A percentile compares a stretch with the other conserved stretches of the same genome.
Conservation (phyloP, 2,329 filamentous ascomycete genomes). For the Lithohypha guttulata region DNA sequence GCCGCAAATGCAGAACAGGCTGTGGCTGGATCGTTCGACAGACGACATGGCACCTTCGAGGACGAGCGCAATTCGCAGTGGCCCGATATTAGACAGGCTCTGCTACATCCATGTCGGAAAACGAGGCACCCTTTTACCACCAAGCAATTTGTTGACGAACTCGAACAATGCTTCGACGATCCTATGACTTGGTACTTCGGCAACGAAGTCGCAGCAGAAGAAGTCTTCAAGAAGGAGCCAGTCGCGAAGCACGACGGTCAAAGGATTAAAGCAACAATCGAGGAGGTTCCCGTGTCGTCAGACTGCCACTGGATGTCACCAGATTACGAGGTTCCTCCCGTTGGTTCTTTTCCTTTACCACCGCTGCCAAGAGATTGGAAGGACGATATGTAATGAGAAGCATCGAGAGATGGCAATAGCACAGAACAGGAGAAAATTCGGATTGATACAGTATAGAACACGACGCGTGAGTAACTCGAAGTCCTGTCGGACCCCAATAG, state of each 20-base stretch:
- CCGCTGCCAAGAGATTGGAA: neutral
- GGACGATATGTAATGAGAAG: neutral
- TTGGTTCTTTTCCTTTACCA: conserved; percentile 1
- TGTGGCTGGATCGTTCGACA: neutral
- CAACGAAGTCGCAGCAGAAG: conserved; percentile 11
- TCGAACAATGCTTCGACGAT: neutral
- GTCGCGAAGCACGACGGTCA: conserved; percentile 6
- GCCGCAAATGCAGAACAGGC: neutral
- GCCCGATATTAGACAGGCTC: neutral
- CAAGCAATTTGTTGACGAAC: neutral
- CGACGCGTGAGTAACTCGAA: too few species aligned
- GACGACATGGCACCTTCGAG: neutral
- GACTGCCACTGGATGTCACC: conserved; percentile 1
- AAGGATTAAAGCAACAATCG: neutral
- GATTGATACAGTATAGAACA: too few species aligned
- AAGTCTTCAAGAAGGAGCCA: conserved; percentile 11
- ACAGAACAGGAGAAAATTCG: too few species aligned
- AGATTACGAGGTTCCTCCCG: conserved; percentile 1
- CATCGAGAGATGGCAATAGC: too few species aligned
- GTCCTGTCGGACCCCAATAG: too few species aligned
- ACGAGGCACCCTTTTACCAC: neutral
- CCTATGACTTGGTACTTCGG: conserved; percentile 12
- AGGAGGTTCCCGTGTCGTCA: neutral
- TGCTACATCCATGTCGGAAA: neutral
- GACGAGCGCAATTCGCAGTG: neutral